Conservation (phyloP, 2,329 filamentous ascomycete species). For the Xylariomycetidae sp. region DNA sequence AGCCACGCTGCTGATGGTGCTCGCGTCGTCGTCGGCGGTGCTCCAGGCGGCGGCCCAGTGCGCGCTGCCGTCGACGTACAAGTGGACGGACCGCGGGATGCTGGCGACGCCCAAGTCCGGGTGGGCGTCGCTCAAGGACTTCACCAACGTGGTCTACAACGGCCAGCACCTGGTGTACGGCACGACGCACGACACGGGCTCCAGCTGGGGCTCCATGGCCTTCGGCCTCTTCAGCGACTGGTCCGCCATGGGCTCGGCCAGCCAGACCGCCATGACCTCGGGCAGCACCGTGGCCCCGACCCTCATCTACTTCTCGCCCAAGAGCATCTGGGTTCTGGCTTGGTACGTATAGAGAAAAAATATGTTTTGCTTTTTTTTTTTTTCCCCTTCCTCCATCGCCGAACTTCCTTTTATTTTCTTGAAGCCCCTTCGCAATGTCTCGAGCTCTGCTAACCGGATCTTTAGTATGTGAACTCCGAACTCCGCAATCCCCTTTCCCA, state of each 20-base stretch:
- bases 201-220: slow-evolving; percentile 51
- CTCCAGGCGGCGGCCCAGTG: too few relatives aligned
- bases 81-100: slow-evolving; percentile 46
- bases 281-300: slow-evolving; percentile 50
- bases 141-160: slow-evolving; percentile 20
- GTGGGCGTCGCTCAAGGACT: slow-evolving; percentile 43
- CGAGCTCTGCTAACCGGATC: too few relatives aligned
- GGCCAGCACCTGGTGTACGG: slow-evolving; percentile 49
- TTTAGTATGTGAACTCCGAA: too few relatives aligned
- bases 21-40: not conserved
- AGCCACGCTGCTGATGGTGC: too few relatives aligned
- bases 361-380: too few relatives aligned
- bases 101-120: slow-evolving; percentile 48
- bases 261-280: slow-evolving; percentile 46
- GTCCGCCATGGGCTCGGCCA: slow-evolving; percentile 43
- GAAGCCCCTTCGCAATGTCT: too few relatives aligned
- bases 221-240: slow-evolving; percentile 51
- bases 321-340: slow-evolving; percentile 56
- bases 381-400: too few relatives aligned
- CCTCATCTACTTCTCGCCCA: slow-evolving; percentile 58
- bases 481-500: too few relatives aligned
- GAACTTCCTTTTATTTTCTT: too few relatives aligned
- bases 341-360: too few relatives aligned
- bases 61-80: slow-evolving; percentile 48
- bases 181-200: slow-evolving; percentile 37